Evolutionary conservation across 2,329 filamentous ascomycete species (phyloP).

Genomic region (Acrocalymma vagum): DNA sequence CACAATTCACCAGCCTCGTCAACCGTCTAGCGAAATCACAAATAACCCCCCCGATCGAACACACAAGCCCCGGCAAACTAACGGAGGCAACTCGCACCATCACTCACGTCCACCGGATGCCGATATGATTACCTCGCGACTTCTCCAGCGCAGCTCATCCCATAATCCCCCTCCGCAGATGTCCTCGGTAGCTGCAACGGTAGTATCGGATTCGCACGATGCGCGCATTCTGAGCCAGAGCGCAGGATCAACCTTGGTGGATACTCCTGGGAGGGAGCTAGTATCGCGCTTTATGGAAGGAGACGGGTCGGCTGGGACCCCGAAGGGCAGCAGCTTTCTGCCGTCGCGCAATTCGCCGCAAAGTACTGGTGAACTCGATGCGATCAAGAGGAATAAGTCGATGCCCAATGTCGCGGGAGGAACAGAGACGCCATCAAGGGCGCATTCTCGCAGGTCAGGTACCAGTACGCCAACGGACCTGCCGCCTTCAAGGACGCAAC

Average conservation of each 20-base stretch:
- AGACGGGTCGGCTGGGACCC: constrained; percentile 51
- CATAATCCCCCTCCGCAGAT: constrained; percentile 71
- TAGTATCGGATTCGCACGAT: constrained; percentile 49
- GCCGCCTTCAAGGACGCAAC: constrained; percentile 70
- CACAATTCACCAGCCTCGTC: constrained; percentile 20
- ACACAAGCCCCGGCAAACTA: constrained; percentile 29
- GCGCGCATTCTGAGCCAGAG: constrained; percentile 45
- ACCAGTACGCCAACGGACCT: constrained; percentile 51
- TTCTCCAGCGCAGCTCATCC: constrained; percentile 71
- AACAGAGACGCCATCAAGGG: constrained; percentile 34
- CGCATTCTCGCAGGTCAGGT: constrained; percentile 42
- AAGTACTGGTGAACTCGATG: constrained; percentile 32
- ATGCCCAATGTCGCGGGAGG: constrained; percentile 45
- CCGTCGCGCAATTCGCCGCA: constrained; percentile 33
- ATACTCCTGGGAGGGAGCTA: constrained; percentile 51
- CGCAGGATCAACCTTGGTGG: constrained; percentile 48
- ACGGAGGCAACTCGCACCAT: constrained; percentile 41
- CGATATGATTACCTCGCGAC: constrained; percentile 71
- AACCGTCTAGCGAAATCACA: constrained; percentile 7
- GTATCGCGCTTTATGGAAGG: constrained; percentile 57
- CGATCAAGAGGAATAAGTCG: constrained; percentile 47
- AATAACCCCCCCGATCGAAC: constrained; percentile 34
- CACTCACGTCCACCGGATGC: constrained; percentile 60
- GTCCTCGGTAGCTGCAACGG: constrained; percentile 67
- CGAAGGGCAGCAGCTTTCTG: constrained; percentile 48